phyloP scores from a whole-genome alignment of 345 rosid genomes.

The Cardamine occulta region DNA sequence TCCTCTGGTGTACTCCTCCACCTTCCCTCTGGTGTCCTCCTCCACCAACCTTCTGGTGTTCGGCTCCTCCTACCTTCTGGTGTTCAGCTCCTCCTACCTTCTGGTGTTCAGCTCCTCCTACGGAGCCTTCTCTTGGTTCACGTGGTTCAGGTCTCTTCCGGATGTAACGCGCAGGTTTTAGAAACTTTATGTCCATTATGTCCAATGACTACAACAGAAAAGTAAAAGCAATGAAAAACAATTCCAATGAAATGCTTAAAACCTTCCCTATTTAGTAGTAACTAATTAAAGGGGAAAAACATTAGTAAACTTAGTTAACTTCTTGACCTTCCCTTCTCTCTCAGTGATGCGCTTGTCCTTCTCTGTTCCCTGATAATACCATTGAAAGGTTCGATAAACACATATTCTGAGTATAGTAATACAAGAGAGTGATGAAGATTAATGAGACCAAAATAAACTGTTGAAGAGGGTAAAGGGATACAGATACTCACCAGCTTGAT shows the following conservation, averaged over 20 bases:
- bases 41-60: constrained; percentile 5
- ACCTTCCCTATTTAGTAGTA: not conserved
- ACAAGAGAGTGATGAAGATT: not conserved
- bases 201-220: constrained; percentile 52
- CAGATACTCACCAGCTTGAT: constrained; percentile 59
- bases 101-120: too few species aligned
- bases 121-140: constrained; percentile 45
- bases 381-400: not conserved
- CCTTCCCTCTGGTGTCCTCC: constrained; percentile 13
- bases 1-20: constrained; percentile 23
- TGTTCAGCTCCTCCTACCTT: too few species aligned
- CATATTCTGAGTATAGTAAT: not conserved
- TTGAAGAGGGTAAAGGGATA: not conserved
- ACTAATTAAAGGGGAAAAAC: not conserved
- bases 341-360: constrained; percentile 68
- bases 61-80: too few species aligned
- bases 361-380: constrained; percentile 55
- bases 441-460: not conserved
- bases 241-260: not conserved
- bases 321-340: constrained; percentile 67
- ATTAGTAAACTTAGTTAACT: constrained; percentile 45
- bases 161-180: constrained; percentile 60
- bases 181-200: constrained; percentile 59
- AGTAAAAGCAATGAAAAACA: not conserved
- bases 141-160: constrained; percentile 17